A percentile compares a stretch with the other conserved stretches of the same genome.
Evolutionary conservation across 768 basidiomycete species (phyloP).

Genomic region (Pulveroboletus frians): DNA sequence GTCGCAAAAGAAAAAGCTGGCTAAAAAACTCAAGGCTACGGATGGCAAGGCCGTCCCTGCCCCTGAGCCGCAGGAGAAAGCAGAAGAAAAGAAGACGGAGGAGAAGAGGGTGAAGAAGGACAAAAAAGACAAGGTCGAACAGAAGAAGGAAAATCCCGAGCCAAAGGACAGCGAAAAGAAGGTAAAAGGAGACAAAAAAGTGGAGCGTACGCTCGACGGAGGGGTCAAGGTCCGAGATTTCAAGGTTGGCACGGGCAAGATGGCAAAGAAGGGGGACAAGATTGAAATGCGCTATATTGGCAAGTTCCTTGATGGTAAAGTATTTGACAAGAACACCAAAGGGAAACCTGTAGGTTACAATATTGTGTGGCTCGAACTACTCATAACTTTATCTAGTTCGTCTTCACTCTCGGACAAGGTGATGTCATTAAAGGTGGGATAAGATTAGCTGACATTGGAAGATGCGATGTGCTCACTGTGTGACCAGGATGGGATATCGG

Average conservation of each 20-base stretch:
- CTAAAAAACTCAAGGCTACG: conserved; percentile 71
- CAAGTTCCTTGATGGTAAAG: conserved; percentile 69
- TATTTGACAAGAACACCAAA: conserved; percentile 77
- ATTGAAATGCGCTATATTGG: conserved; percentile 91
- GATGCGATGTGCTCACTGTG: conserved; percentile 1
- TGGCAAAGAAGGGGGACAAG: conserved; percentile 80
- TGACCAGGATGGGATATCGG: conserved; percentile 83
- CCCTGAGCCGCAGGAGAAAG: conserved; percentile 20
- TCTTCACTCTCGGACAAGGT: conserved; percentile 75
- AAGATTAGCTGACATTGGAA: background rate
- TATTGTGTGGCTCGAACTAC: conserved; percentile 6
- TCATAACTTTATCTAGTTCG: conserved; percentile 42
- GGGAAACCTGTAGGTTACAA: conserved; percentile 70
- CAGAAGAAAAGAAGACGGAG: conserved; percentile 35
- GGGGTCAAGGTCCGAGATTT: conserved; percentile 76
- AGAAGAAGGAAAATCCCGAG: conserved; percentile 10
- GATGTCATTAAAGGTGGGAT: conserved; percentile 85
- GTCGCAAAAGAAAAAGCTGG: conserved; percentile 53
- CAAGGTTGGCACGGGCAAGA: conserved; percentile 77
- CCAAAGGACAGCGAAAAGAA: conserved; percentile 28
- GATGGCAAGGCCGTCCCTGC: conserved; percentile 40
- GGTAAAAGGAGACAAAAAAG: conserved; percentile 22
- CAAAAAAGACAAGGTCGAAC: conserved; percentile 27
- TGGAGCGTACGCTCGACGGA: conserved; percentile 44
- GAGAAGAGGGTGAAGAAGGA: conserved; percentile 67